A percentile compares a stretch with the other conserved stretches of the same genome.
Evolutionary conservation across 2,329 filamentous ascomycete species (phyloP).

Genomic region (Venturia oleaginea): DNA sequence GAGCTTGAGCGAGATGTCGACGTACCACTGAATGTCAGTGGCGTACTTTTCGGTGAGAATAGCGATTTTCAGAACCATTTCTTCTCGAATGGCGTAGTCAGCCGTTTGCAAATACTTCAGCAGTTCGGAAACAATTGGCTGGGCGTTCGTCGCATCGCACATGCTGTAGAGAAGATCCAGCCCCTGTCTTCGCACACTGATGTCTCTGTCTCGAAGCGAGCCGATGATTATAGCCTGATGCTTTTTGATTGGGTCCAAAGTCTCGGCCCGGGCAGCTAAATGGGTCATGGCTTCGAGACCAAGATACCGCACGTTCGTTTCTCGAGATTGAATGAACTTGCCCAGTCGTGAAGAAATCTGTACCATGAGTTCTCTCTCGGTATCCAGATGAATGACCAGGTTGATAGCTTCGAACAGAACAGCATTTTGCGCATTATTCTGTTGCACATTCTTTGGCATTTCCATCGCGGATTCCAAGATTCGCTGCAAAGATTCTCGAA

Average conservation of each 20-base stretch:
- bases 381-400: conserved; percentile 93
- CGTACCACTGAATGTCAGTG: conserved; percentile 98
- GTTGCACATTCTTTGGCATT: conserved; percentile 94
- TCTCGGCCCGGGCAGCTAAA: conserved; percentile 86
- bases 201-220: conserved; percentile 89
- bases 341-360: conserved; percentile 87
- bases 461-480: conserved; percentile 89
- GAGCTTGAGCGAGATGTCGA: conserved; percentile 88
- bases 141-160: conserved; percentile 93
- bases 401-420: conserved; percentile 98
- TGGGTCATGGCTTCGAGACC: conserved; percentile 98
- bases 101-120: conserved; percentile 91
- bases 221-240: conserved; percentile 95
- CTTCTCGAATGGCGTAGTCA: conserved; percentile 94
- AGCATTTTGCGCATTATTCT: conserved; percentile 98
- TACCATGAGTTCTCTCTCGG: conserved; percentile 88
- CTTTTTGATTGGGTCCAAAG: conserved; percentile 93
- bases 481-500: conserved; percentile 81
- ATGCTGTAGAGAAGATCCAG: conserved; percentile 97
- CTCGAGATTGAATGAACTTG: conserved; percentile 91
- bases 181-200: conserved; percentile 91
- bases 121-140: conserved; percentile 86
- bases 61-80: conserved; percentile 98
- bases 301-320: conserved; percentile 95
- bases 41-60: conserved; percentile 98